Evolutionary conservation across 2,329 filamentous ascomycete genomes (phyloP), one percentile per base, ranked within the genome.

Genomic region (Neophaeococcomyces mojaviensis): DNA sequence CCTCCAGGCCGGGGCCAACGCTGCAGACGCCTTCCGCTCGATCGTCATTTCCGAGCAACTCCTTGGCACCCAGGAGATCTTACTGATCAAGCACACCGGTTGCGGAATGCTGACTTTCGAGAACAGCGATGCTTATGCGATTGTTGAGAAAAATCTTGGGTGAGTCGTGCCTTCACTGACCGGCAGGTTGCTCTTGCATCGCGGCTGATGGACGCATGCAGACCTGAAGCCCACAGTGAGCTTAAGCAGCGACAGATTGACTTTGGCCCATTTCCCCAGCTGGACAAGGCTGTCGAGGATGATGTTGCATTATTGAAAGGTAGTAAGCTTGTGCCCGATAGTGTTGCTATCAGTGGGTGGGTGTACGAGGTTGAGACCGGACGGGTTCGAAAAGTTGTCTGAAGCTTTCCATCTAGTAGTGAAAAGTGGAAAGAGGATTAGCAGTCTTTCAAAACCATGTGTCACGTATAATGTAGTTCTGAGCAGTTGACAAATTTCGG

Each of bases 41-140:
- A 75, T 92, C 46, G 64, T 90, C 50, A 87, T 92, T 58, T 88
- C 84, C 0, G 74, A 92, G 65, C 85, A 90, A 61, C 71, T 90
- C 6, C 74, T 92, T 0, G 84, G 82, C 7, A 92, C 86, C 0
- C 72, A 74, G 1, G 86, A 90, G 63, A 81, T 92, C 40, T 63
- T 89, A 15, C 61, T 89, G 19, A 71, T 89, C 57, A 86, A 88
- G 68, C 82, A 87, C 57, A 86, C 81, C 1, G 79, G 77, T 6
- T 88, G 83, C 58, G 84, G 84, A 1, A 86, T 86, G 82, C 62
- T 84, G 42, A 84, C 74, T 0, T 83, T 86, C 58, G 70, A 68
- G n/a, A 79, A 84, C 51, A 28, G 20, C 15, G 73, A 77, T 44
- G 77, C 76, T 1, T 67, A 68, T 32, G 65, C 56, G 1, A 58